phyloP scores from a whole-genome alignment of 108 stramenopile genomes.

The Phaeodactylum tricornutum region DNA sequence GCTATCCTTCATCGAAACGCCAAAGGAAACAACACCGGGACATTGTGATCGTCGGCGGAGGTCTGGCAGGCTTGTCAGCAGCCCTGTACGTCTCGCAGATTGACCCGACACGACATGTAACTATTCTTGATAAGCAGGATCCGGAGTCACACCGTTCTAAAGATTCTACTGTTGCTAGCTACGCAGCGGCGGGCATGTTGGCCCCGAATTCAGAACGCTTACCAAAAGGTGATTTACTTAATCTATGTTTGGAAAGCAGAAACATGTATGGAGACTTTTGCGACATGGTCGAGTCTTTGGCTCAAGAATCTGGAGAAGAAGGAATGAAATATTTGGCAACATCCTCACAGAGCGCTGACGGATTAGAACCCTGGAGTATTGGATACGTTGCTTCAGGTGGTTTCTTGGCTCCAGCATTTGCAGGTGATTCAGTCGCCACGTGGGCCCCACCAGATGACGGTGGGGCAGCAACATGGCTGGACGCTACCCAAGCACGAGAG shows the following conservation, averaged over 20 bases:
- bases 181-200: slow-evolving; percentile 80
- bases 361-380: slow-evolving; percentile 45
- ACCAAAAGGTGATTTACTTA: slow-evolving; percentile 66
- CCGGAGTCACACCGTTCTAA: slow-evolving; percentile 2
- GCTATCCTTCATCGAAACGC: too few relatives aligned
- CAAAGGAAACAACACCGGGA: slow-evolving; percentile 27
- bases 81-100: slow-evolving; percentile 53
- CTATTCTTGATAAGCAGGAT: slow-evolving; percentile 48
- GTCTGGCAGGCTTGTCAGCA: slow-evolving; percentile 67
- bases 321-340: slow-evolving; percentile 39
- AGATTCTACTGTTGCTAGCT: slow-evolving; percentile 18
- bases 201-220: slow-evolving; percentile 86
- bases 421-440: slow-evolving; percentile 77
- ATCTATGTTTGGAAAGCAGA: slow-evolving; percentile 69
- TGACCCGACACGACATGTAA: slow-evolving; percentile 57
- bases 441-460: slow-evolving; percentile 69
- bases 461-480: slow-evolving; percentile 71
- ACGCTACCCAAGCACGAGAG: slow-evolving; percentile 66
- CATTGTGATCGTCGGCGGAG: slow-evolving; percentile 64
- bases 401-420: slow-evolving; percentile 88
- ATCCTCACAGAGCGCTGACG: neutral
- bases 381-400: slow-evolving; percentile 84
- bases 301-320: slow-evolving; percentile 49
- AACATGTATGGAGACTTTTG: slow-evolving; percentile 69
- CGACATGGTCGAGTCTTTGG: slow-evolving; percentile 45